A percentile compares a stretch with the other conserved stretches of the same genome.
phyloP scores from a whole-genome alignment of 139 green algal genomes.

The Closterium sp. region DNA sequence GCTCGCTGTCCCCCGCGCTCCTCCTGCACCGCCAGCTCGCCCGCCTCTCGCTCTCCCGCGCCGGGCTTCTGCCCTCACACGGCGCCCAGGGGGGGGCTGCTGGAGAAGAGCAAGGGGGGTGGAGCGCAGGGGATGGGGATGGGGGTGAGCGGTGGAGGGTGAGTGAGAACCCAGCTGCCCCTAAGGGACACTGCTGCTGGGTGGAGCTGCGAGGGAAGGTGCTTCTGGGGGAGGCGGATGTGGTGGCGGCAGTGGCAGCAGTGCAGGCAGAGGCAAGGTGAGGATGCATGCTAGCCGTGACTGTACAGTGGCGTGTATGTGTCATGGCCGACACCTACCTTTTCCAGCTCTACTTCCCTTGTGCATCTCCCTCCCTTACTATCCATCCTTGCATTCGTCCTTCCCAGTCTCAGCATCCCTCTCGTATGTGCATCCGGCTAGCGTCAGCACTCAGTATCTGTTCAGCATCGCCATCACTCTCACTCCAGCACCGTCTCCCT shows the following conservation, averaged over 20 bases:
- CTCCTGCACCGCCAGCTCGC: slow-evolving; percentile 49
- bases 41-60: slow-evolving; percentile 13
- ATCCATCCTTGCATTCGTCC: background rate
- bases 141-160: slow-evolving; percentile 18
- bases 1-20: slow-evolving; percentile 19
- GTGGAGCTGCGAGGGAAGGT: slow-evolving; percentile 35
- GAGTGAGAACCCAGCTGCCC: slow-evolving; percentile 21
- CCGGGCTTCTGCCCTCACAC: slow-evolving; percentile 8
- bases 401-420: background rate
- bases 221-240: slow-evolving; percentile 11
- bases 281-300: background rate
- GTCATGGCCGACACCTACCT: background rate
- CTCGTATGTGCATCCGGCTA: background rate
- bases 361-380: background rate
- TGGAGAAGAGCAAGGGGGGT: background rate
- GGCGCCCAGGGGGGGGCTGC: background rate
- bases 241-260: slow-evolving; percentile 1
- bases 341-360: background rate
- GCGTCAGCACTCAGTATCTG: background rate
- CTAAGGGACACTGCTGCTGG: slow-evolving; percentile 40
- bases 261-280: background rate
- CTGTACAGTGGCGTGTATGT: background rate
- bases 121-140: background rate
- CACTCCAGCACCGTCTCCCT: background rate
- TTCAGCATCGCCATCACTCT: background rate